Evolutionary conservation across 371 early-diverging fungal genomes (phyloP).

Genomic region (Lichtheimia corymbifera): DNA sequence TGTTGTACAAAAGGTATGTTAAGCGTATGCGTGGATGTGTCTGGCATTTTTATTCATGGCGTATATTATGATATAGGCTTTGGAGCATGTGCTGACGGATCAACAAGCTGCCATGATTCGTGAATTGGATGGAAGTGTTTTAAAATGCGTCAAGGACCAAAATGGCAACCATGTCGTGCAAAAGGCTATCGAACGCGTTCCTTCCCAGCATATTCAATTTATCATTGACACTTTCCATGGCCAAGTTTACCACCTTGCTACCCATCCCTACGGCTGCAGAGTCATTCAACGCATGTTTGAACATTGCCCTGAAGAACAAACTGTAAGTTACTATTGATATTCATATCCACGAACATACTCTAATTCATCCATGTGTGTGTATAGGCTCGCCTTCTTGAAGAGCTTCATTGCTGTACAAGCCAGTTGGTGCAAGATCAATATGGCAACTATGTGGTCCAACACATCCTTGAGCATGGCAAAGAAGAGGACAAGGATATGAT

Average conservation of each 20-base stretch:
- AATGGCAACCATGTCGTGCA: slow-evolving; percentile 99
- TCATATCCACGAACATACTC: background rate
- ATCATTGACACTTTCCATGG: slow-evolving; percentile 97
- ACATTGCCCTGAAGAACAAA: slow-evolving; percentile 90
- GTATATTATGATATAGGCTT: slow-evolving; percentile 47
- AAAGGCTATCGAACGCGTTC: slow-evolving; percentile 98
- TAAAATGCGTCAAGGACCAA: slow-evolving; percentile 99
- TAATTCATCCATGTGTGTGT: background rate
- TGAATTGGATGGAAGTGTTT: slow-evolving; percentile 93
- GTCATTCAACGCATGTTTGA: slow-evolving; percentile 99
- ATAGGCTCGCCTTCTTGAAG: slow-evolving; percentile 83
- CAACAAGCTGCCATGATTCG: slow-evolving; percentile 89
- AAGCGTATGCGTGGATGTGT: background rate
- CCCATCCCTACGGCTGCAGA: slow-evolving; percentile 99
- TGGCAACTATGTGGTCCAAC: slow-evolving; percentile 96
- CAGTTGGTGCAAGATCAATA: slow-evolving; percentile 98
- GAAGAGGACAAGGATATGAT: slow-evolving; percentile 83
- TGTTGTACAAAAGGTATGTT: slow-evolving; percentile 92
- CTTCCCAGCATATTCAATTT: slow-evolving; percentile 90
- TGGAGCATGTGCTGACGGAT: slow-evolving; percentile 90
- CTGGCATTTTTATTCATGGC: background rate
- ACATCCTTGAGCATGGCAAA: slow-evolving; percentile 95
- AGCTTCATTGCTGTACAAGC: slow-evolving; percentile 88
- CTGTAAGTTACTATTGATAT: slow-evolving; percentile 42
- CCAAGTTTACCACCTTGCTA: slow-evolving; percentile 94